Base-by-base conservation (phyloP, 331 rosid genomes). In the Stylosanthes scabra region DNA sequence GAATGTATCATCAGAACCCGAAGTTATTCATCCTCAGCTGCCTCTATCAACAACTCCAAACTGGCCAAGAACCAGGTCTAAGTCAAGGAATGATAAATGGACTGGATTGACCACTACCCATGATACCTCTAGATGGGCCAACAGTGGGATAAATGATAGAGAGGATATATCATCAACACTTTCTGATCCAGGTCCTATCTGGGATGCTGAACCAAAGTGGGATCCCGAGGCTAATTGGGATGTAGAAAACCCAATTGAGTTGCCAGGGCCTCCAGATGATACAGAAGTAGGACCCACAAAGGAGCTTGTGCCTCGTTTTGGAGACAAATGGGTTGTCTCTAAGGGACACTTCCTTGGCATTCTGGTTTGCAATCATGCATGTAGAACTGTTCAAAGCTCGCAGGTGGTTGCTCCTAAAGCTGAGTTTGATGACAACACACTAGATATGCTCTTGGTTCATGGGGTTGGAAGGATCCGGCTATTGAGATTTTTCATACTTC, bases 151-250 rank as follows among this genome's bases (percentile, higher is more conserved):
- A 66, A 79, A 90, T 74, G 99, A 95, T 82, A 88, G 88, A 82
- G 99, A 95, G 83, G 99, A 95, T 79, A 95, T 87, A 82, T 95
- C 99, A 61, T 91, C 99, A 27, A 95, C 99, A 6, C 79, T 95
- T 28, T 95, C 99, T 51, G 99, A 95, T 86, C 99, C 99, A 6
- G 99, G 99, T 82, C 99, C 99, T 59, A 95, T 95, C 47, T 95
- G 99, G 99, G 97, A 95, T 78, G 79, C 97, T 8, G 99, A 95
- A 74, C 99, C 99, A 34, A 95, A 91, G 87, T 94, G 99, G 97
- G 99, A 95, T 44, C 66, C 76, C 2, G 99, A 91, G 71, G 78
- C 89, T 84, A 84, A 82, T 80, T 95, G 99, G 99, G 92, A 77
- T 81, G 89, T 82, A 66, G 99, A 90, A 83, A 86, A 91, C 72